A percentile compares a stretch with the other conserved stretches of the same genome.
Conservation (phyloP, 2,329 filamentous ascomycete species). For the Penicillium rolfsii region DNA sequence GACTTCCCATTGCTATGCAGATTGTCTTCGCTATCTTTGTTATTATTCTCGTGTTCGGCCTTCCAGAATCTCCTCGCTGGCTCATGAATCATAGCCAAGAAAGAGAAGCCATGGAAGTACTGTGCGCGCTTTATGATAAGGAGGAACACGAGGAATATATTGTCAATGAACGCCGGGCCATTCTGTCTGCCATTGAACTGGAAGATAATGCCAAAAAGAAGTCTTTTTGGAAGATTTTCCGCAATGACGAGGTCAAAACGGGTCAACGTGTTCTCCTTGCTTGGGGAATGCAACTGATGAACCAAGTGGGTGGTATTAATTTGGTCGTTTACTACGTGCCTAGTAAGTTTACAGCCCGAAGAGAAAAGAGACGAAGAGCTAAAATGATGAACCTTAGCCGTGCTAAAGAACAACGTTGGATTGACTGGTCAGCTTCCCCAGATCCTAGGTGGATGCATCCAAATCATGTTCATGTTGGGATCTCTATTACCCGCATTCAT, state of each 20-base stretch:
- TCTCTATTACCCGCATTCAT: slow-evolving; percentile 11
- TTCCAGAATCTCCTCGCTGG: slow-evolving; percentile 30
- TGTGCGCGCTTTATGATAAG: neutral
- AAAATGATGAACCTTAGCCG: neutral
- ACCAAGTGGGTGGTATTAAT: slow-evolving; percentile 20
- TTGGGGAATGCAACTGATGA: slow-evolving; percentile 31
- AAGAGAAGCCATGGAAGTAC: slow-evolving; percentile 14
- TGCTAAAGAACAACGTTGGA: neutral
- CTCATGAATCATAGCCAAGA: slow-evolving; percentile 18
- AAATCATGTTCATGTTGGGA: slow-evolving; percentile 14
- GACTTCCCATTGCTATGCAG: slow-evolving; percentile 28
- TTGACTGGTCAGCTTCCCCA: slow-evolving; percentile 12
- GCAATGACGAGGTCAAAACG: slow-evolving; percentile 46
- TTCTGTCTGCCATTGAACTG: neutral
- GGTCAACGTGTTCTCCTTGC: slow-evolving; percentile 51
- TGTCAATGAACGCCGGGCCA: slow-evolving; percentile 29
- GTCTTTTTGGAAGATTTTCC: slow-evolving; percentile 45
- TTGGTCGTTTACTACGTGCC: slow-evolving; percentile 12
- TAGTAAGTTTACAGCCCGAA: neutral
- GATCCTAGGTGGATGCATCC: slow-evolving; percentile 23
- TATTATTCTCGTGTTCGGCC: slow-evolving; percentile 30
- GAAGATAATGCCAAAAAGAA: neutral
- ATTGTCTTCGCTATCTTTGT: slow-evolving; percentile 27
- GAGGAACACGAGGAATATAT: neutral
- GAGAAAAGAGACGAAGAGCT: neutral